Evolutionary conservation across 2,329 filamentous ascomycete genomes (phyloP), one percentile per base, ranked within the genome.

Genomic region (Fusarium sp.): DNA sequence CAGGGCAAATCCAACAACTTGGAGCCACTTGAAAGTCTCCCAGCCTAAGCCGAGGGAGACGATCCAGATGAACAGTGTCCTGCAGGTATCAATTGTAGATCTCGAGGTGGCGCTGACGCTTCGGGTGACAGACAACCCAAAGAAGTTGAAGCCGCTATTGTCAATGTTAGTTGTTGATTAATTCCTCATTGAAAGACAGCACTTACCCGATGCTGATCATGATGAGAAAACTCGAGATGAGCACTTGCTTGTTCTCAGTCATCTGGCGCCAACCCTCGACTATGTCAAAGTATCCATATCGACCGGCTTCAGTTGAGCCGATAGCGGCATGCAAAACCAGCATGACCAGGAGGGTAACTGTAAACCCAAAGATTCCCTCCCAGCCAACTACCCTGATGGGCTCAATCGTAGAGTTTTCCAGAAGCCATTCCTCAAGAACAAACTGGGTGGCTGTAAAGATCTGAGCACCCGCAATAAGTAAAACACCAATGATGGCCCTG

Each of bases 381-480:
- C 93, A 99, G 29, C 93, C 94, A 28, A 99, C 95, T 19, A 97
- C 92, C 70, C 88, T 89, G 64, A 99, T 87, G 1, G 95, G 94
- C 70, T 95, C 91, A 43, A 88, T 84, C 22, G 78, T 71, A 1
- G 83, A 86, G 56, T 82, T 79, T 73, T 87, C 84, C 3, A 99
- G 85, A 65, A 99, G 92, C 81, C 89, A 95, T 79, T 99, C 95
- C 76, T 99, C 95, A 4, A 96, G 80, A 24, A 98, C 95, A 71
- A 98, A 99, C 76, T 99, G 95, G 2, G 92, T 92, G 1, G 95
- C 95, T 0, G 95, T 98, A 75, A 99, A 98, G 73, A 99, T 91
- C 78, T 99, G 95, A 1, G 94, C 95, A 3, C 90, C 91, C 4
- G 95, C 95, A 73, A 99, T 98, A 53, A 98, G 83, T 22, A 95